Conservation (phyloP, 140 eudicot species). For the Cichorium intybus region DNA sequence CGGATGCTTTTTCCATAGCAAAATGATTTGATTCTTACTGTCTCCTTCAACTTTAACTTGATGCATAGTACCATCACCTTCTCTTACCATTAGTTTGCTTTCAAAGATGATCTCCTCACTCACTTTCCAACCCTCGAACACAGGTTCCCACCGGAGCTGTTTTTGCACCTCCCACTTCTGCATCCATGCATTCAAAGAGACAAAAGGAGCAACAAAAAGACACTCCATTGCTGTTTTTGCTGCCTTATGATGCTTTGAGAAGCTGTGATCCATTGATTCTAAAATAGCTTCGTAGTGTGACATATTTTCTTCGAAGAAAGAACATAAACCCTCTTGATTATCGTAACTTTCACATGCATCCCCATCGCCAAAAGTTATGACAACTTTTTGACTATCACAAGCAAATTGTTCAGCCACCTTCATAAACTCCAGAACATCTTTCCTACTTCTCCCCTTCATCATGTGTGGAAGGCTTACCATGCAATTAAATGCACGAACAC, state of each 20-base stretch:
- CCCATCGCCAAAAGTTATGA: constrained; percentile 39
- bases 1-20: constrained; percentile 38
- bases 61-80: constrained; percentile 27
- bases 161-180: constrained; percentile 29
- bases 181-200: constrained; percentile 20
- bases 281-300: constrained; percentile 35
- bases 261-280: constrained; percentile 36
- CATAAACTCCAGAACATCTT: constrained; percentile 28
- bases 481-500: constrained; percentile 32
- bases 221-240: constrained; percentile 41
- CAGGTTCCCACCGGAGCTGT: constrained; percentile 4
- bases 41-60: constrained; percentile 33
- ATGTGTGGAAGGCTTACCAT: constrained; percentile 39
- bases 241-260: constrained; percentile 31
- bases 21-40: constrained; percentile 27
- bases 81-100: constrained; percentile 34
- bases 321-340: constrained; percentile 4
- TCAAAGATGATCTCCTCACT: constrained; percentile 32
- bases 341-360: constrained; percentile 14
- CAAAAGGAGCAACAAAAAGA: constrained; percentile 40
- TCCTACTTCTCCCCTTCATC: constrained; percentile 32
- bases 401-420: constrained; percentile 25
- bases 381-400: constrained; percentile 7
- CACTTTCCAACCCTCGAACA: constrained; percentile 27
- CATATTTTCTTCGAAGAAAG: constrained; percentile 30